Evolutionary conservation across 2,329 filamentous ascomycete genomes (phyloP).

Genomic region (Cercospora sp.): DNA sequence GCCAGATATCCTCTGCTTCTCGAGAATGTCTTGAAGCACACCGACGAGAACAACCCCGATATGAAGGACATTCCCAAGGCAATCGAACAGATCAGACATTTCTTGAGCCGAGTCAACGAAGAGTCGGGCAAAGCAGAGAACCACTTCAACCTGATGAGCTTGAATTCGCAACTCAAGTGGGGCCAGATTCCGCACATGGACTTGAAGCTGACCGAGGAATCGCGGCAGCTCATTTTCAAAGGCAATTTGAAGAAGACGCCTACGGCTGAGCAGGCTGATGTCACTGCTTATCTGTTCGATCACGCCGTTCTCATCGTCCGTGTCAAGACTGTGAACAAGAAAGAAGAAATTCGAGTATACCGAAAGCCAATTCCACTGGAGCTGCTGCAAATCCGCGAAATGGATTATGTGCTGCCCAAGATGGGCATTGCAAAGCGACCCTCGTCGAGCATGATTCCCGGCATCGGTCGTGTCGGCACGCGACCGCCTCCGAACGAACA

Average conservation of each 20-base stretch:
- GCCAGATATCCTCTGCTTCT: slow-evolving; percentile 90
- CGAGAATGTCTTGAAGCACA: slow-evolving; percentile 89
- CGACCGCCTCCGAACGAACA: slow-evolving; percentile 60
- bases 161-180: slow-evolving; percentile 91
- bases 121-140: slow-evolving; percentile 98
- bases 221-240: slow-evolving; percentile 91
- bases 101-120: slow-evolving; percentile 83
- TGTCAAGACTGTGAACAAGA: slow-evolving; percentile 88
- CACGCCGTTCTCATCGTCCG: slow-evolving; percentile 90
- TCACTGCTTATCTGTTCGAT: slow-evolving; percentile 94
- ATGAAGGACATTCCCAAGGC: slow-evolving; percentile 91
- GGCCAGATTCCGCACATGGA: slow-evolving; percentile 87
- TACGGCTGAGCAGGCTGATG: slow-evolving; percentile 76
- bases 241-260: slow-evolving; percentile 89
- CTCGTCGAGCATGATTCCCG: slow-evolving; percentile 77
- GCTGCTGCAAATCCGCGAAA: slow-evolving; percentile 87
- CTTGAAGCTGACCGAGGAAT: slow-evolving; percentile 89
- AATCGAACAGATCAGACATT: slow-evolving; percentile 79
- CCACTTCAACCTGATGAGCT: slow-evolving; percentile 87
- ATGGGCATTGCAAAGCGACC: slow-evolving; percentile 79
- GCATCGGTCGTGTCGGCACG: slow-evolving; percentile 53
- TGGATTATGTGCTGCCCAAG: slow-evolving; percentile 91
- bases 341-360: slow-evolving; percentile 93
- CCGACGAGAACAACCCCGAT: slow-evolving; percentile 83
- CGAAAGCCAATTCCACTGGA: slow-evolving; percentile 93